These are phyloP conservation scores for Sugiyamaella sp. DNA, from an alignment of 1,139 yeast species.

Conservation along the genomic window DNA sequence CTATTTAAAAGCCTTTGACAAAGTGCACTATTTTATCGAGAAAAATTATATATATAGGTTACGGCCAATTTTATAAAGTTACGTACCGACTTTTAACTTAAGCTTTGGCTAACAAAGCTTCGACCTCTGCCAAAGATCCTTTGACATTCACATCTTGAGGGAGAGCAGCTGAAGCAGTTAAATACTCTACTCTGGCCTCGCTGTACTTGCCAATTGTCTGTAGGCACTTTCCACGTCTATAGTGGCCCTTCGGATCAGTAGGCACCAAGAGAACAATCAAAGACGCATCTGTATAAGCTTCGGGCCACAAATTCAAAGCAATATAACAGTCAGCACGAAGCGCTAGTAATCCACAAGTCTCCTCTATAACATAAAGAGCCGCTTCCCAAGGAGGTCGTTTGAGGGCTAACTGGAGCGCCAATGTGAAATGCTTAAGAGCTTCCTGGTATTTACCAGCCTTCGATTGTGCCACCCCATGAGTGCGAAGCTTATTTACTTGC, in stretches of 20 bases:
- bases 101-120: conserved; percentile 22
- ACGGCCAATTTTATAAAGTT: neutral
- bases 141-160: conserved; percentile 56
- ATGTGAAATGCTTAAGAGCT: conserved; percentile 69
- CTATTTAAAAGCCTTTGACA: too few relatives aligned
- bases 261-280: conserved; percentile 68
- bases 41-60: neutral
- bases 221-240: conserved; percentile 78
- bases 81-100: neutral
- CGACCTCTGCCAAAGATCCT: conserved; percentile 38
- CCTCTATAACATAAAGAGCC: conserved; percentile 78
- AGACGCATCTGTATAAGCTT: conserved; percentile 83
- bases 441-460: conserved; percentile 66
- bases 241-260: conserved; percentile 71
- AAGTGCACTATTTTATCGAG: too few relatives aligned
- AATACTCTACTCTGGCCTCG: conserved; percentile 74
- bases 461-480: conserved; percentile 67
- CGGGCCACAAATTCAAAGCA: conserved; percentile 62
- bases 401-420: conserved; percentile 81
- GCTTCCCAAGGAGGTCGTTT: conserved; percentile 87
- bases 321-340: conserved; percentile 84
- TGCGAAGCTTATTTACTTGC: conserved; percentile 73
- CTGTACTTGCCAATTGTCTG: conserved; percentile 68
- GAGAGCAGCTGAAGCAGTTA: conserved; percentile 63
- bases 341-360: conserved; percentile 68